Evolutionary conservation across 192 early-diverging fungal genomes (phyloP), one percentile per base, ranked within the genome.

Genomic region (Dissophora globulifera): DNA sequence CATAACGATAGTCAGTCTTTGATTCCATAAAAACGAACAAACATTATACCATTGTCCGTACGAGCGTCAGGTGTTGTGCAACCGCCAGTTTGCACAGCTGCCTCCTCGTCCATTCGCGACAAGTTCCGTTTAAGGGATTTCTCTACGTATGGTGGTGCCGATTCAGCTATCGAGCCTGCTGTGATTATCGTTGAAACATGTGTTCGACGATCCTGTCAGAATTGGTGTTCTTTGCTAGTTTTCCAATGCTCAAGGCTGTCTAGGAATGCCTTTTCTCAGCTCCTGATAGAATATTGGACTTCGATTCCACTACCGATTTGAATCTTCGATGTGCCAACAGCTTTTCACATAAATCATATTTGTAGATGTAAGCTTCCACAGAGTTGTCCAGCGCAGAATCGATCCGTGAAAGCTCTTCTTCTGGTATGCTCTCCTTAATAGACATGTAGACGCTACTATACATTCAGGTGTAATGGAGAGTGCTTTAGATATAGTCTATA

Each of bases 191-290:
- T 43, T 56, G 63, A 46, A 17, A 66, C 42, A 66, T 56, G 63
- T 33, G 63, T 55, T 26, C 63, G 63, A 48, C 63, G 53, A 56
- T 66, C 63, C 31, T 49, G 38, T 43, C 63, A 66, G 43, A 66
- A 66, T 32, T 56, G 17, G 29, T 66, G 52, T 48, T 53, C 63
- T 56, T 66, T 66, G 15, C 48, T 66, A 7, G 20, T 66, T 66
- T 56, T 66, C 63, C 63, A 66, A 16, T 47, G 42, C 35, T 66
- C 43, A 32, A 66, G 56, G 29, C 45, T 31, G 22, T 56, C 45
- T 20, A 23, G 19, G 43, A 66, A 53, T 48, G 20, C 22, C 31
- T 46, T 66, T 47, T 66, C 29, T 56, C 63, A 49, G 27, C n/a
- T 54, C 45, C 45, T 38, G 63, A 56, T 55, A 55, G 32, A 47